A percentile compares a stretch with the other conserved stretches of the same genome.
These are phyloP conservation scores for Malbranchea cinnamomea DNA, from an alignment of 2,329 filamentous ascomycete species.

Conservation along the genomic window DNA sequence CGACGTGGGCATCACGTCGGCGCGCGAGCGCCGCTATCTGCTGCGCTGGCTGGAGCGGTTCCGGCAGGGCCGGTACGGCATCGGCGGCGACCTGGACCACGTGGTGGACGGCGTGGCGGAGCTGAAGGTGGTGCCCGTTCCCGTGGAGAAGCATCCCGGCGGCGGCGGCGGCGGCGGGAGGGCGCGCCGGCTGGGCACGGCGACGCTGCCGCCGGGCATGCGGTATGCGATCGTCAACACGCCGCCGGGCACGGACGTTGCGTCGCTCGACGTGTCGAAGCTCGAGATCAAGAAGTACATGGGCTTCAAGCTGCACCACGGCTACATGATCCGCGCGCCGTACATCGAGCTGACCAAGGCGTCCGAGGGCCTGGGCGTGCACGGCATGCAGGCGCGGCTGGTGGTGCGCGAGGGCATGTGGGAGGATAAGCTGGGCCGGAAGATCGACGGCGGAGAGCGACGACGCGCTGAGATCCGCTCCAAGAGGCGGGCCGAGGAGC, in stretches of 20 bases:
- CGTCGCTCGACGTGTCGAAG: constrained; percentile 31
- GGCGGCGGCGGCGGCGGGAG: background rate
- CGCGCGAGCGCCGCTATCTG: constrained; percentile 68
- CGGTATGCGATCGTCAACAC: constrained; percentile 47
- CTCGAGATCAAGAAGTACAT: constrained; percentile 39
- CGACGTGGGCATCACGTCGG: constrained; percentile 73
- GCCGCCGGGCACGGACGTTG: constrained; percentile 38
- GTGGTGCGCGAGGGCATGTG: constrained; percentile 74
- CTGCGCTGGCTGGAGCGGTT: constrained; percentile 80
- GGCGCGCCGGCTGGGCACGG: constrained; percentile 15
- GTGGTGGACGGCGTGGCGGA: constrained; percentile 50
- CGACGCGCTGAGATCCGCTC: constrained; percentile 72
- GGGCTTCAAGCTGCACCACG: constrained; percentile 53
- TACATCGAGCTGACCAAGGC: constrained; percentile 55
- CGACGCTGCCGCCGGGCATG: constrained; percentile 39
- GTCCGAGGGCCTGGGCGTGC: too few species aligned
- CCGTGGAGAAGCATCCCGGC: constrained; percentile 2
- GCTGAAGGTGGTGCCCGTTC: constrained; percentile 42
- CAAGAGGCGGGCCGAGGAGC: constrained; percentile 67
- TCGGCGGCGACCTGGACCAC: constrained; percentile 66
- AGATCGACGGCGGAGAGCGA: constrained; percentile 94
- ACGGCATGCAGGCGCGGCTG: constrained; percentile 48
- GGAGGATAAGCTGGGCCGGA: constrained; percentile 74
- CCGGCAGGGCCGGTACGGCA: constrained; percentile 58
- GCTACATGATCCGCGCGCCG: constrained; percentile 58